Base-by-base conservation (phyloP, 257 asterid species). In the Przewalskia tangutica region DNA sequence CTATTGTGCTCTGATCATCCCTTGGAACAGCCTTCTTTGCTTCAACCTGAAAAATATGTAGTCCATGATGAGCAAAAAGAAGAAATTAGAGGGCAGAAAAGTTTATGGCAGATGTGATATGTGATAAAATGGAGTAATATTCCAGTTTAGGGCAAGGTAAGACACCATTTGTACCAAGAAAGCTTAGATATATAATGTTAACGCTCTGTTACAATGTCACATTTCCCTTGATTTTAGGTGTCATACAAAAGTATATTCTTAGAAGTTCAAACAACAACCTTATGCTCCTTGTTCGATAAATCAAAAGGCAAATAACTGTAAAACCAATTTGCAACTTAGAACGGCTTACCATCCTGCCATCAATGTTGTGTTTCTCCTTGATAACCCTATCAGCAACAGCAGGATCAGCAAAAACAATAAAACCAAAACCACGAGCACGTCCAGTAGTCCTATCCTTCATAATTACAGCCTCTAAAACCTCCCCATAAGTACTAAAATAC, bases 341-440 rank as follows among this genome's bases (percentile, higher is more conserved):
- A 68, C 20, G 8, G 51, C 44, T 36, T 44, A 79, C 86, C 83
- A 79, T 84, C 82, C 86, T 80, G 82, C 86, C 86, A 84, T 84
- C 86, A 62, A 84, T 73, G 66, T 56, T 84, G 81, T 84, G 86
- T 55, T 84, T 84, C 65, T 84, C 86, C 84, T 84, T 80, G 46
- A 80, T 84, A 40, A 84, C 86, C 68, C 79, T 73, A 27, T 84
- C 86, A 46, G 86, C 86, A 79, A 79, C 83, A 83, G 40, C 79
- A 79, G 83, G 86, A 83, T 79, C 86, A 79, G 84, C 73, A 79
- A 83, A 83, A 53, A 83, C 86, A 42, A 83, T 73, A 79, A 83
- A 83, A 56, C 86, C 86, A 50, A 83, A 83, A 16, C 86, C 86
- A 79, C 86, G 86, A n/a, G 86, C 86, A 68, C 86, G 86, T 10